These are phyloP conservation scores for Penicillium sp. DNA, from an alignment of 2,329 filamentous ascomycete genomes.

Conservation along the genomic window DNA sequence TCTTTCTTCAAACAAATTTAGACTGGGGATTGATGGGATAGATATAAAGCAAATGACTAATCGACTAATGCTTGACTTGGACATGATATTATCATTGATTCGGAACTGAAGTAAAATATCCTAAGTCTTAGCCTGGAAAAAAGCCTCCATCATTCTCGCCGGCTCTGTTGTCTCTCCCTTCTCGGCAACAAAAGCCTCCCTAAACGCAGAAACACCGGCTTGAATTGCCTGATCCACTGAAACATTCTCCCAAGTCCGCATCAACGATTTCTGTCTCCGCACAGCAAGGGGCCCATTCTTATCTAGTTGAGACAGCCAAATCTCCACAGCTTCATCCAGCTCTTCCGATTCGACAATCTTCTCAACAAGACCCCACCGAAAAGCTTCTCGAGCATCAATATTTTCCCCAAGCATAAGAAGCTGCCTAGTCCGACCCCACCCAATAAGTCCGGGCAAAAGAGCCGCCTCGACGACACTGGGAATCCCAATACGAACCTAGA, in stretches of 20 bases:
- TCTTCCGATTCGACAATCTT: slow-evolving; percentile 29
- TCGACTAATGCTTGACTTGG: background rate
- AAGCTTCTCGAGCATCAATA: slow-evolving; percentile 31
- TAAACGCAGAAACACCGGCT: slow-evolving; percentile 28
- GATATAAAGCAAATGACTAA: background rate
- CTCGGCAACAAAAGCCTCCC: background rate
- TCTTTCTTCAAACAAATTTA: background rate
- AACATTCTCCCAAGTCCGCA: slow-evolving; percentile 28
- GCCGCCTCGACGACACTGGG: slow-evolving; percentile 43
- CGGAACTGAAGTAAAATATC: background rate
- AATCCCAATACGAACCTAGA: slow-evolving; percentile 32
- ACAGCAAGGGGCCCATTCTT: slow-evolving; percentile 34
- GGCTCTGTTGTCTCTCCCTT: slow-evolving; percentile 5
- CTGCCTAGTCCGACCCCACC: slow-evolving; percentile 37
- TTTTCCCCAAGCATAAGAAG: slow-evolving; percentile 39
- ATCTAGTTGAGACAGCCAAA: slow-evolving; percentile 31
- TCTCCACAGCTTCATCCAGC: slow-evolving; percentile 32
- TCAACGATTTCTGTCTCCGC: slow-evolving; percentile 34
- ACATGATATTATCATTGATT: background rate
- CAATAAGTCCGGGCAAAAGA: slow-evolving; percentile 38
- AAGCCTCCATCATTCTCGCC: background rate
- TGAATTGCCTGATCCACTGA: slow-evolving; percentile 24
- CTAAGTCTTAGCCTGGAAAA: background rate
- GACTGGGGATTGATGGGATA: background rate
- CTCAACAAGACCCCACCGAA: slow-evolving; percentile 40